Evolutionary conservation across 768 basidiomycete species (phyloP), one percentile per base, ranked within the genome.

Genomic region (Tubosaeta brunneosetosa): DNA sequence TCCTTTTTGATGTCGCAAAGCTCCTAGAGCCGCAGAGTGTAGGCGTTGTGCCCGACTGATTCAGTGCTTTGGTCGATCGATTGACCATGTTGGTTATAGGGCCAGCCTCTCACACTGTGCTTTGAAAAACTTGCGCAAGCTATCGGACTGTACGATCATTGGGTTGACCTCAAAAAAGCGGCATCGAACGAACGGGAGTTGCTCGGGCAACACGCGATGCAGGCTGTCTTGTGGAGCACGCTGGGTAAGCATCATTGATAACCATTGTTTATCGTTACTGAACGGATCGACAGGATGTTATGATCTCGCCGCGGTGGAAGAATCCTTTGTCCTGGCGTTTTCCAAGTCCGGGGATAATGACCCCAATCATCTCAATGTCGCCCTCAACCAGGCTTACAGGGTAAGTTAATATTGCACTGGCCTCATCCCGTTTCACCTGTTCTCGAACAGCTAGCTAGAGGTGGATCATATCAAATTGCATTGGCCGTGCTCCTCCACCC

Each of bases 1-100:
- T 91, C 36, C 74, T 92, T 38, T 85, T 78, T 61, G 91, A 92
- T 63, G 82, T 87, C 12, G 77, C 78, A 62, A 91, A 91, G 65
- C 75, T 91, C n/a, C 68, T 90, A 49, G 78, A 83, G 38, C 80
- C 85, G 10, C 70, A 77, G 61, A 79, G 81, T 64, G 88, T 87
- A 63, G 22, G 75, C 36, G 54, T 32, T 49, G 27, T 48, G 43
- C 19, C 29, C 16, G 19, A 14, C 26, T 45, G 22, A 44, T 33
- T 13, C 12, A 45, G 26, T 27, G 9, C 41, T 32, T 33, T 50
- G 22, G 12, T 32, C 8, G 55, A 47, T 47, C 27, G 33, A 37
- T 32, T 59, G 52, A 65, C 55, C 16, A 53, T 43, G 17, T 56
- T 9, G 51, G 26, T 32, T 13, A 16, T 51, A 90, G 88, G 81